Evolutionary conservation across 225 moss, liverwort and hornwort species (phyloP), one percentile per base, ranked within the genome.

Genomic region (Antitrichia curtipendula): DNA sequence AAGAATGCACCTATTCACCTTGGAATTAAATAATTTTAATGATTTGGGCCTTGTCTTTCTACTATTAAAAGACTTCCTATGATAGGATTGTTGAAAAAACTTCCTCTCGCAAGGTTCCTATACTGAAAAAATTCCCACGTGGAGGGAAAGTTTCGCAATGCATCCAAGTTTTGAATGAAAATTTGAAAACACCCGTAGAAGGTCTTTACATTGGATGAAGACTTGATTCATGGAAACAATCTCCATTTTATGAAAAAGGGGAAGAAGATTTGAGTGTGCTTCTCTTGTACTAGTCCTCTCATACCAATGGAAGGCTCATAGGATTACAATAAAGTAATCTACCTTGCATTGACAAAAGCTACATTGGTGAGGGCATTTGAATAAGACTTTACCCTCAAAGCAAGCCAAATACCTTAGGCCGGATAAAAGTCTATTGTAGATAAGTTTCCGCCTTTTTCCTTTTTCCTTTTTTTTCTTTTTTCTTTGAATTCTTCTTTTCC

Each of bases 41-140:
- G n/a, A n/a, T 20, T 20, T 12, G 3, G 32, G 8, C 32, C 32
- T 32, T 12, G 3, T 28, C 28, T 50, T 49, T 32, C 13, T 0
- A 50, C 2, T 20, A 20, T 19, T 5, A 34, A 47, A 22, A 22
- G 22, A 34, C 8, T 34, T 22, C 3, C 0, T 0, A 0, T 22
- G 36, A 34, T 52, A 13, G 13, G 3, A 34, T 20, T 75, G 13
- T 22, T 27, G 9, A 13, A 52, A n/a, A 34, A 32, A 31, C 0
- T 19, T 2, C 22, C 34, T 50, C 4, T 5, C 5, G 36, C 6
- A 8, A 36, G 3, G 1, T 13, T 52, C 13, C 13, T 52, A 52
- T 31, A 52, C 0, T 12, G 0, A 13, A 14, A 34, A 7, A 75
- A 22, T 1, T 12, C 8, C 2, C 2, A 0, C 0, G 0, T 5